Conservation (phyloP, 768 basidiomycete genomes). For the Hygrocybe coccinea region DNA sequence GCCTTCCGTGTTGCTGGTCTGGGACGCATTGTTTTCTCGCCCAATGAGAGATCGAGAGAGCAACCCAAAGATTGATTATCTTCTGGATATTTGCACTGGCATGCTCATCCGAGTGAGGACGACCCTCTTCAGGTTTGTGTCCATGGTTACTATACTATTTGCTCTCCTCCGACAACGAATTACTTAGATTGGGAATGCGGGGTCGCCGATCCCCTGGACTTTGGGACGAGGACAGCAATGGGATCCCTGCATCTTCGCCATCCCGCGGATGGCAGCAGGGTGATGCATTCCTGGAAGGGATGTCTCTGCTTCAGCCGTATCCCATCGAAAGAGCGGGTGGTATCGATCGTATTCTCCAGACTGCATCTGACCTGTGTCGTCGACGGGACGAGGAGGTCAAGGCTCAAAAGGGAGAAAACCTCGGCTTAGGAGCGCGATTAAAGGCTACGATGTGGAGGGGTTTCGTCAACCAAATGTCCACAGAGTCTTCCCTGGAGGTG, state of each 20-base stretch:
- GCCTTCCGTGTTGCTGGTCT: constrained; percentile 51
- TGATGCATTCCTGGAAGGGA: constrained; percentile 64
- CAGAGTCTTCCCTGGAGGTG: constrained; percentile 33
- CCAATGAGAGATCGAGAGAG: constrained; percentile 49
- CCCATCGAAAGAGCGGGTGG: constrained; percentile 64
- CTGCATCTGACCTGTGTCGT: constrained; percentile 53
- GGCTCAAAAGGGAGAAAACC: constrained; percentile 27
- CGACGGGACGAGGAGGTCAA: constrained; percentile 43
- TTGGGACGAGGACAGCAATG: constrained; percentile 47
- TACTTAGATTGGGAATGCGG: constrained; percentile 50
- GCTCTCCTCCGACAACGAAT: constrained; percentile 2
- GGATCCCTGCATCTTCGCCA: constrained; percentile 37
- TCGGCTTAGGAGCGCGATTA: constrained; percentile 52
- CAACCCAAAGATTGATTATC: constrained; percentile 60
- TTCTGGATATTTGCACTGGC: constrained; percentile 65
- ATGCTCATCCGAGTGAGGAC: constrained; percentile 59
- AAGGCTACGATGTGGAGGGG: constrained; percentile 64
- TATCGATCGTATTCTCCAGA: constrained; percentile 65
- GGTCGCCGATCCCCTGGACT: constrained; percentile 41
- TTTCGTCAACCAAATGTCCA: constrained; percentile 49
- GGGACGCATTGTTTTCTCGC: constrained; percentile 68
- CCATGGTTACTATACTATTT: background rate
- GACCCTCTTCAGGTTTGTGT: constrained; percentile 50
- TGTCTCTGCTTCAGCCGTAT: constrained; percentile 60
- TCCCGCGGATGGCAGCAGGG: constrained; percentile 48